Percentiles rank a stretch among this genome's conserved stretches.
phyloP scores from a whole-genome alignment of 2,329 filamentous ascomycete genomes.

The Tolypocladium cylindrosporum region DNA sequence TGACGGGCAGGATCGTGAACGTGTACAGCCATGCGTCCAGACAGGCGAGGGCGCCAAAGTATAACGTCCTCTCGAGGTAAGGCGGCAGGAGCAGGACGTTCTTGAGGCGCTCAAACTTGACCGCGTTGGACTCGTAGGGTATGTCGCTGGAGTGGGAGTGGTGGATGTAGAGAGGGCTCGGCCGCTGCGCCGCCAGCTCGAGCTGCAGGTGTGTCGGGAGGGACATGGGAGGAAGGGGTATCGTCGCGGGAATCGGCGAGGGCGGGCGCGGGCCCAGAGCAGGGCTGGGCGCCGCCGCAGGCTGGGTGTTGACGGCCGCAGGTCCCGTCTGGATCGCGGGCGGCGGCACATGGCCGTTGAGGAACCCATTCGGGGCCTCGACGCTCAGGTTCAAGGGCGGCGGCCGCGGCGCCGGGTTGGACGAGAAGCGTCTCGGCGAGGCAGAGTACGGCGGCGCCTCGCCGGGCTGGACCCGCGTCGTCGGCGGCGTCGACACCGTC shows the following conservation, averaged over 20 bases:
- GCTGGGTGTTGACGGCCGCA: slow-evolving; percentile 11
- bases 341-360: slow-evolving; percentile 7
- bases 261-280: slow-evolving; percentile 22
- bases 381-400: slow-evolving; percentile 33
- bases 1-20: slow-evolving; percentile 86
- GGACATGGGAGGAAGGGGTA: slow-evolving; percentile 57
- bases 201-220: slow-evolving; percentile 56
- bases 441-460: slow-evolving; percentile 14
- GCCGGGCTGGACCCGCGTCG: slow-evolving; percentile 25
- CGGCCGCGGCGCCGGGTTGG: slow-evolving; percentile 33
- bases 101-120: slow-evolving; percentile 83
- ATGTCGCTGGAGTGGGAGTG: slow-evolving; percentile 44
- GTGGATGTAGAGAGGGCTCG: slow-evolving; percentile 57
- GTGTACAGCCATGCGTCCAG: slow-evolving; percentile 94
- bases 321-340: slow-evolving; percentile 13
- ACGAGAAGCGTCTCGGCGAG: slow-evolving; percentile 38
- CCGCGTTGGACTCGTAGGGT: slow-evolving; percentile 83
- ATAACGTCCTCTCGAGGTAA: slow-evolving; percentile 73
- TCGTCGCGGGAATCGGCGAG: slow-evolving; percentile 42
- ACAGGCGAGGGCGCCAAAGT: slow-evolving; percentile 84
- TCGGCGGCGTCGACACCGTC: slow-evolving; percentile 45
- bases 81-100: slow-evolving; percentile 80
- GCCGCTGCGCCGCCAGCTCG: slow-evolving; percentile 50
- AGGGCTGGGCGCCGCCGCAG: slow-evolving; percentile 5
- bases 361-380: slow-evolving; percentile 11